Evolutionary conservation across 2,329 filamentous ascomycete genomes (phyloP), one percentile per base, ranked within the genome.

Genomic region (Alternaria triticimaculans): DNA sequence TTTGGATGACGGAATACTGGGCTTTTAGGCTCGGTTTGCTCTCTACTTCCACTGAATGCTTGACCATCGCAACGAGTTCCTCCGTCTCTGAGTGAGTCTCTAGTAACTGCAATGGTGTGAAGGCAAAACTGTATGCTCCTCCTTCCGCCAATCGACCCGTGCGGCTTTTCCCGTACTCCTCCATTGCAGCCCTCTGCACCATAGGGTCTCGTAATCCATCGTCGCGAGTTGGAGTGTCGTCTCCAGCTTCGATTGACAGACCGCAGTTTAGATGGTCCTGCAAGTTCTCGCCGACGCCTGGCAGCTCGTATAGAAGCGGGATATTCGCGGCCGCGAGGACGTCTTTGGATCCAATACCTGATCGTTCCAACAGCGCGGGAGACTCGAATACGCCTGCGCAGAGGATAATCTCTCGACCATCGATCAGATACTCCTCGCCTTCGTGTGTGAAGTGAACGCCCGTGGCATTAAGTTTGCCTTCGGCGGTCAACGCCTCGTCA

Each of bases 261-360:
- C 66, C 43, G 23, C 64, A 67, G 20, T 69, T 69, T 3, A 69
- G 46, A 50, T 89, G 88, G 69, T 91, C 89, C 44, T 88, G 83
- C 9, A 91, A 80, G 75, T 90, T 88, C 62, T 85, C 84, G 2
- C 89, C 89, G 1, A 91, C 88, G 21, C 89, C 86, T 0, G 85
- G 84, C 1, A 88, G 85, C 64, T 89, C 82, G 6, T 84, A 81
- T 15, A 88, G 63, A 0, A 86, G 75, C 2, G 81, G 73, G 65
- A 90, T 87, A 8, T 81, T 78, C 65, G 86, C 83, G 37, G 81
- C 79, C 12, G 80, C 61, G 2, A 90, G 81, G 3, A 88, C 65
- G 1, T 83, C 76, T 0, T 80, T 76, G 48, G 81, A 79, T 15
- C 87, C 88, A 5, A 91, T 75, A 6, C 89, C 88, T 0, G 89